Evolutionary conservation across 306 rosid genomes (phyloP), one percentile per base, ranked within the genome.

Genomic region (Carpinus viminea): DNA sequence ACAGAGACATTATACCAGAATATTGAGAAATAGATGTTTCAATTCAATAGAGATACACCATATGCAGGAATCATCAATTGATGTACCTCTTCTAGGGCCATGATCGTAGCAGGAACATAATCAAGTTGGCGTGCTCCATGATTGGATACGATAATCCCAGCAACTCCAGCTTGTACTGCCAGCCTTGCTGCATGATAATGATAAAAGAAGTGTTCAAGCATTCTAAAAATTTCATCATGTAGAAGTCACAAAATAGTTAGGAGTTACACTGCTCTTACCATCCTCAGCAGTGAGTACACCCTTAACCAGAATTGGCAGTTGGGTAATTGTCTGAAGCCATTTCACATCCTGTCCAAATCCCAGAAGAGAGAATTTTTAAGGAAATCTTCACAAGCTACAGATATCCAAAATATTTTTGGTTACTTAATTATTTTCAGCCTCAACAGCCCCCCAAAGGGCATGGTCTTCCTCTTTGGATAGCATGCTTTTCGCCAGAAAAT

Each of bases 121-220:
- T 96, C 99, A 54, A 96, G 98, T 76, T 96, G 99, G 69, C 99
- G 85, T 79, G 98, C 99, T 79, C 99, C 97, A 51, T 96, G 99
- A 64, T 96, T 96, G 70, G 98, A 96, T 76, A 96, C 97, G 31
- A 96, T 91, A 12, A 96, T 88, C 82, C 99, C 99, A 21, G 98
- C 98, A 73, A 91, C 97, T 78, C 99, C 96, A 79, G 69, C 82
- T 83, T 90, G 94, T n/a, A 93, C 2, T 12, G 99, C 89, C 28
- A 96, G 68, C 91, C 96, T 92, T 72, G 98, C 98, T 96, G 93
- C 91, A 75, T 46, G 55, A 66, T 72, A 34, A 4, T 70, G 57
- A 57, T 18, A 7, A 54, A 66, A 12, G 28, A 61, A 59, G 24
- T 74, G 13, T 4, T 66, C 4, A 68, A 62, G 71, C 20, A 48